These are phyloP conservation scores for Geotrichum australiense DNA, from an alignment of 1,139 yeast genomes.

Conservation along the genomic window DNA sequence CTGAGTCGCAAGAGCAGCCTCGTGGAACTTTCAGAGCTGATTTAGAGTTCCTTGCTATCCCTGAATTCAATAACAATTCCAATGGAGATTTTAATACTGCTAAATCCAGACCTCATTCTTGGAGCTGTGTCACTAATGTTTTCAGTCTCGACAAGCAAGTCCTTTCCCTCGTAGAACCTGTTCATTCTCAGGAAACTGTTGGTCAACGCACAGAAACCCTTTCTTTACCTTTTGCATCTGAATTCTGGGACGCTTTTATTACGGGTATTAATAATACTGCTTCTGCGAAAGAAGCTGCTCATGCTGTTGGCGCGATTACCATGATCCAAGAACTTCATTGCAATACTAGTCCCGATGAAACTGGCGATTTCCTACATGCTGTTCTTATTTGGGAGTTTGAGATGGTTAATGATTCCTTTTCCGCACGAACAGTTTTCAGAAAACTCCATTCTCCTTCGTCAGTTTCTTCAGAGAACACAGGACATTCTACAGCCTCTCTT, in stretches of 20 bases:
- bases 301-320: constrained; percentile 31
- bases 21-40: constrained; percentile 24
- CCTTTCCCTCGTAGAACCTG: constrained; percentile 28
- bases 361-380: constrained; percentile 20
- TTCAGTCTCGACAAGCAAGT: constrained; percentile 32
- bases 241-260: constrained; percentile 37
- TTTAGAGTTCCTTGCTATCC: constrained; percentile 25
- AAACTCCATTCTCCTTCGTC: constrained; percentile 13
- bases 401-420: constrained; percentile 31
- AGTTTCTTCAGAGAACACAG: background rate
- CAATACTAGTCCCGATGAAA: constrained; percentile 4
- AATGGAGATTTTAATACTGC: constrained; percentile 16
- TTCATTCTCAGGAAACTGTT: constrained; percentile 26
- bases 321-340: constrained; percentile 33
- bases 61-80: constrained; percentile 3
- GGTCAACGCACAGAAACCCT: constrained; percentile 31
- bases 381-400: constrained; percentile 35
- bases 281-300: constrained; percentile 29
- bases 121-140: constrained; percentile 33
- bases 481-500: background rate
- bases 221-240: constrained; percentile 34
- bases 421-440: constrained; percentile 34
- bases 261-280: constrained; percentile 28
- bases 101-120: constrained; percentile 20
- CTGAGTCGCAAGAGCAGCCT: constrained; percentile 1